A percentile compares a stretch with the other conserved stretches of the same genome.
Evolutionary conservation across 441 rosid species (phyloP).

Genomic region (Daphne laureola): DNA sequence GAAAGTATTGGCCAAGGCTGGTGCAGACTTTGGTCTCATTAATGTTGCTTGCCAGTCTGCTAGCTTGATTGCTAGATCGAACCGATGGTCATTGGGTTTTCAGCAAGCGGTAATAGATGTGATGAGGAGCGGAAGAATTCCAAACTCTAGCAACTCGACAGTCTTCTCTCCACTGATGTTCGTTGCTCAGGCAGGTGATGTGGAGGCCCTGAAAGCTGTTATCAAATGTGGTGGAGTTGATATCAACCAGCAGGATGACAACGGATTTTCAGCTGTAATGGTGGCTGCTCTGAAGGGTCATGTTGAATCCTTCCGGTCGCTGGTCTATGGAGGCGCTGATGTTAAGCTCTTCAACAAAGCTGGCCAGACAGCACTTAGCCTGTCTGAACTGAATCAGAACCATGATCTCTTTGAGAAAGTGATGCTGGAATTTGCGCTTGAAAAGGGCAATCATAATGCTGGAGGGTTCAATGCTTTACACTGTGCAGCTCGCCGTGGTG

Average conservation of each 20-base stretch:
- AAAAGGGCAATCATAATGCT: slow-evolving; percentile 61
- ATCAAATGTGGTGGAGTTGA: slow-evolving; percentile 31
- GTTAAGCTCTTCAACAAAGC: slow-evolving; percentile 60
- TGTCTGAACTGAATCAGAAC: slow-evolving; percentile 53
- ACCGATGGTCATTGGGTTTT: slow-evolving; percentile 61
- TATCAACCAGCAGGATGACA: slow-evolving; percentile 70
- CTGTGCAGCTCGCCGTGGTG: slow-evolving; percentile 91
- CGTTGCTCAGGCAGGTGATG: slow-evolving; percentile 63
- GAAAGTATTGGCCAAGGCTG: slow-evolving; percentile 52
- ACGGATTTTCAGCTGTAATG: slow-evolving; percentile 89
- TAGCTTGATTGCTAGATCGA: slow-evolving; percentile 42
- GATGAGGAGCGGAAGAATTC: slow-evolving; percentile 47
- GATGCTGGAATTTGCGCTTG: slow-evolving; percentile 88
- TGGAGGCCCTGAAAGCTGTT: slow-evolving; percentile 48
- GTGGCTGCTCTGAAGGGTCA: slow-evolving; percentile 70
- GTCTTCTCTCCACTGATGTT: slow-evolving; percentile 55
- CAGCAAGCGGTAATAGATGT: slow-evolving; percentile 50
- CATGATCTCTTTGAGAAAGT: slow-evolving; percentile 78
- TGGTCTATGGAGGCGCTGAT: slow-evolving; percentile 86
- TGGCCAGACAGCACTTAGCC: slow-evolving; percentile 68
- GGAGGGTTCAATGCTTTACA: slow-evolving; percentile 87
- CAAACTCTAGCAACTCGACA: slow-evolving; percentile 43
- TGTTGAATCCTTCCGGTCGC: slow-evolving; percentile 59
- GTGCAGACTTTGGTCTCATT: slow-evolving; percentile 78
- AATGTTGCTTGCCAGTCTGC: slow-evolving; percentile 42